Evolutionary conservation across 345 rosid genomes (phyloP).

Genomic region (Gossypium stocksii): DNA sequence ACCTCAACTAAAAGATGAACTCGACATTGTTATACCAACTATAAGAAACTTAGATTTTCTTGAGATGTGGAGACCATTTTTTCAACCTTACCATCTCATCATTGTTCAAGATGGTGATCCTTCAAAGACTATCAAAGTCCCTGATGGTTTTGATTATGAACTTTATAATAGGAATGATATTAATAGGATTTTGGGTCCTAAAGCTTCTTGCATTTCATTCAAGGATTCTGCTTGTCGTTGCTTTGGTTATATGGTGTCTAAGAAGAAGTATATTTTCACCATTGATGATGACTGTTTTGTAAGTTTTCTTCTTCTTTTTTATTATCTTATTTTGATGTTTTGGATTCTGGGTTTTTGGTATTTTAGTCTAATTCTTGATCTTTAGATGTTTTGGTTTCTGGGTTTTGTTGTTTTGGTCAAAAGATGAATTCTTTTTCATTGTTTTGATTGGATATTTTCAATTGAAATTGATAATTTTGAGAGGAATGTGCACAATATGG

Average conservation of each 20-base stretch:
- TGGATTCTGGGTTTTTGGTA: not conserved
- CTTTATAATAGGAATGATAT: slow-evolving; percentile 90
- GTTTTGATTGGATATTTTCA: too few relatives aligned
- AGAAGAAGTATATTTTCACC: slow-evolving; percentile 95
- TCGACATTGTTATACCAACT: slow-evolving; percentile 92
- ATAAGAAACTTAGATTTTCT: slow-evolving; percentile 89
- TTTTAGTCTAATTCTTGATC: slow-evolving; percentile 13
- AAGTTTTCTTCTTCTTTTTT: slow-evolving; percentile 26
- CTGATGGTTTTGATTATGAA: slow-evolving; percentile 86
- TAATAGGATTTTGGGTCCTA: slow-evolving; percentile 79
- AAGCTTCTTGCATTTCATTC: slow-evolving; percentile 92
- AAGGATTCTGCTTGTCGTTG: slow-evolving; percentile 97
- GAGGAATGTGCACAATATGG: not conserved
- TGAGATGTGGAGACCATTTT: slow-evolving; percentile 98
- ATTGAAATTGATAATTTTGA: not conserved
- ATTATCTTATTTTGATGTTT: not conserved
- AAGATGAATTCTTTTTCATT: slow-evolving; percentile 7
- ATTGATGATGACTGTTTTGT: slow-evolving; percentile 98
- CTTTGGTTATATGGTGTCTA: slow-evolving; percentile 97
- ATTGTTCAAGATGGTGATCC: slow-evolving; percentile 98
- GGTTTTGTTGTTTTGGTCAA: not conserved
- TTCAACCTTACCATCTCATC: slow-evolving; percentile 88
- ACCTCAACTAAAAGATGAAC: slow-evolving; percentile 66
- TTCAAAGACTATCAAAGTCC: slow-evolving; percentile 67
- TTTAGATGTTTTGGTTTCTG: not conserved